These are phyloP conservation scores for Filobasidium floriforme DNA, from an alignment of 768 basidiomycete species.

Conservation along the genomic window DNA sequence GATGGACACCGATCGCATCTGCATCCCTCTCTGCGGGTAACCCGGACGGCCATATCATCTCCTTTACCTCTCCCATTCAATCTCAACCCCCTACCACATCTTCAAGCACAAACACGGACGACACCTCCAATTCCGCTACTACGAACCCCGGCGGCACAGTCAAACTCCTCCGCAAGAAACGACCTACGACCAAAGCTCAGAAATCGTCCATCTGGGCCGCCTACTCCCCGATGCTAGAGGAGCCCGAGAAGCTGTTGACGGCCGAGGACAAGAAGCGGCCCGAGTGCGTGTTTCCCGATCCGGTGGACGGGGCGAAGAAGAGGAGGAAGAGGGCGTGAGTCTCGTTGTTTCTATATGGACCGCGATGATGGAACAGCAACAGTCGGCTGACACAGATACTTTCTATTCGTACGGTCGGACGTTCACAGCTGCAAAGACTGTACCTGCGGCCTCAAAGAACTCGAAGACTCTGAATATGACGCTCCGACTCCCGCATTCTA, in stretches of 20 bases:
- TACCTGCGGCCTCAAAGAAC: constrained; percentile 88
- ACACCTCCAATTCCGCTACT: constrained; percentile 10
- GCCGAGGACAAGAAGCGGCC: constrained; percentile 73
- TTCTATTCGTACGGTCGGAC: background rate
- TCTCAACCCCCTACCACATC: constrained; percentile 14
- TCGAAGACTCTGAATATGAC: constrained; percentile 69
- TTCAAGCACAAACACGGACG: constrained; percentile 24
- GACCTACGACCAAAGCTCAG: constrained; percentile 55
- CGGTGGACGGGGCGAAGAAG: constrained; percentile 38
- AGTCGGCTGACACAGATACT: too few species aligned
- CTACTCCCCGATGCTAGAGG: constrained; percentile 61
- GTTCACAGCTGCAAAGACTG: constrained; percentile 71
- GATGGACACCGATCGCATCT: constrained; percentile 12
- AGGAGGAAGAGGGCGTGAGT: constrained; percentile 49
- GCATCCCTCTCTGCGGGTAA: constrained; percentile 21
- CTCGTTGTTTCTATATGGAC: too few species aligned
- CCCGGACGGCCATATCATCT: background rate
- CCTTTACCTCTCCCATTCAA: constrained; percentile 5
- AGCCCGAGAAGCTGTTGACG: constrained; percentile 67
- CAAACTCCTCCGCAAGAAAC: constrained; percentile 25
- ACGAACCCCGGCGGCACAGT: constrained; percentile 25
- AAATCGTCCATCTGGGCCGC: constrained; percentile 88
- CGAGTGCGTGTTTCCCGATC: constrained; percentile 52
- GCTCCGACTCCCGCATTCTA: constrained; percentile 41
- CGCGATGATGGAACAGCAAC: background rate